A percentile compares a stretch with the other conserved stretches of the same genome.
These are phyloP conservation scores for Saturnispora ahearnii DNA, from an alignment of 805 yeast genomes.

Conservation along the genomic window DNA sequence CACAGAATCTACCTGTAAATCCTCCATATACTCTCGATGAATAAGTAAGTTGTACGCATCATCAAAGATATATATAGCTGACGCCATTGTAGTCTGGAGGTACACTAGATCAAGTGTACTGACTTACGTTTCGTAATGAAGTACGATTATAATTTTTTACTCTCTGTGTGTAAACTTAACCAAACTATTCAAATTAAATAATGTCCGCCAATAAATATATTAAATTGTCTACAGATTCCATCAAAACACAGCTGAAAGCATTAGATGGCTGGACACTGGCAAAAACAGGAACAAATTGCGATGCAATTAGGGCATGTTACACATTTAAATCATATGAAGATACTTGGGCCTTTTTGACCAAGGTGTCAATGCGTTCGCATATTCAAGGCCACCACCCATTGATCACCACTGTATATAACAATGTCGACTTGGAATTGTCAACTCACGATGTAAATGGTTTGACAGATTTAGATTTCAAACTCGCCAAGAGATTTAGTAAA, in stretches of 20 bases:
- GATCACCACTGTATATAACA: slow-evolving; percentile 52
- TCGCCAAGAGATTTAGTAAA: slow-evolving; percentile 42
- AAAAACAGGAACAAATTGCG: background rate
- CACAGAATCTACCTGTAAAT: slow-evolving; percentile 19
- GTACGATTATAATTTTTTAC: background rate
- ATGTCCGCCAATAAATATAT: slow-evolving; percentile 26
- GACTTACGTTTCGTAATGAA: background rate
- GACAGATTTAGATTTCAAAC: slow-evolving; percentile 46
- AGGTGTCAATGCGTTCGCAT: slow-evolving; percentile 50
- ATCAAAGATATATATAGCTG: slow-evolving; percentile 30
- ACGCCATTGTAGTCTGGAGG: slow-evolving; percentile 21
- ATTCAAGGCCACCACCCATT: slow-evolving; percentile 63
- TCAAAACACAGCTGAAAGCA: slow-evolving; percentile 15
- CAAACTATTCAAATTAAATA: background rate
- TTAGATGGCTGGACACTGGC: slow-evolving; percentile 10
- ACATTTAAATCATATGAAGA: slow-evolving; percentile 40
- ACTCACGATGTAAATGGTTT: slow-evolving; percentile 56
- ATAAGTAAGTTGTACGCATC: slow-evolving; percentile 22
- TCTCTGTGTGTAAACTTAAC: background rate
- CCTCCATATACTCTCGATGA: slow-evolving; percentile 29
- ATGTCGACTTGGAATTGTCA: slow-evolving; percentile 43
- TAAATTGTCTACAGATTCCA: slow-evolving; percentile 19
- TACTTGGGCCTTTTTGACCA: slow-evolving; percentile 59
- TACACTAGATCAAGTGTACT: background rate
- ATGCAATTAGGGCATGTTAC: slow-evolving; percentile 29